Conservation (phyloP, 2,329 filamentous ascomycete genomes). For the Pseudocercospora vitis region DNA sequence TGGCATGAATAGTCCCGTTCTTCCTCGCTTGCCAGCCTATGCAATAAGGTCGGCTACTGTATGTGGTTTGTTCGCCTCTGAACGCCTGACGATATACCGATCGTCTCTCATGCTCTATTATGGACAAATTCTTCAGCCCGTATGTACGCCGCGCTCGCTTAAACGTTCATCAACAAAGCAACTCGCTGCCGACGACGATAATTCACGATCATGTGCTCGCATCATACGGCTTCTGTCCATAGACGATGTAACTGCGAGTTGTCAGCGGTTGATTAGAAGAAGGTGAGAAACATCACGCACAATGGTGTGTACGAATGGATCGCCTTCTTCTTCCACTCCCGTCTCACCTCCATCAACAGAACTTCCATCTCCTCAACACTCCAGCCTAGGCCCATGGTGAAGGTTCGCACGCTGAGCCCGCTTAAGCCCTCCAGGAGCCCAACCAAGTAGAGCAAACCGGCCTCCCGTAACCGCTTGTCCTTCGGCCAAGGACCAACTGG, state of each 20-base stretch:
- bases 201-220: background rate
- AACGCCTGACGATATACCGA: background rate
- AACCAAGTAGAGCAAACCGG: conserved; percentile 30
- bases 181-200: background rate
- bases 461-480: conserved; percentile 30
- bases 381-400: conserved; percentile 34
- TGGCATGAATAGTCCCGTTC: too few species aligned
- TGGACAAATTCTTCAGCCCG: too few species aligned
- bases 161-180: conserved; percentile 7
- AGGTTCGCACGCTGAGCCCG: conserved; percentile 31
- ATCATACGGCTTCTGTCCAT: conserved; percentile 31
- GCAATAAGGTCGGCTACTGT: background rate
- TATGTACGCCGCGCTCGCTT: conserved; percentile 18
- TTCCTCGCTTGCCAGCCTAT: too few species aligned
- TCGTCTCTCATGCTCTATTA: background rate
- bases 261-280: background rate
- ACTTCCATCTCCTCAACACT: conserved; percentile 33
- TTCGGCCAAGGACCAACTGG: conserved; percentile 34
- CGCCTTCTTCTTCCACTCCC: conserved; percentile 29
- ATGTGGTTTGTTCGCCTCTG: too few species aligned
- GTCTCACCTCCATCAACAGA: conserved; percentile 30
- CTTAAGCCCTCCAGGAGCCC: conserved; percentile 31
- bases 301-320: conserved; percentile 34
- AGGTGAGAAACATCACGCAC: conserved; percentile 16
- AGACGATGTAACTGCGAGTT: conserved; percentile 30